Conservation (phyloP, 768 basidiomycete genomes). For the Sistotremastrum niveocremeum region DNA sequence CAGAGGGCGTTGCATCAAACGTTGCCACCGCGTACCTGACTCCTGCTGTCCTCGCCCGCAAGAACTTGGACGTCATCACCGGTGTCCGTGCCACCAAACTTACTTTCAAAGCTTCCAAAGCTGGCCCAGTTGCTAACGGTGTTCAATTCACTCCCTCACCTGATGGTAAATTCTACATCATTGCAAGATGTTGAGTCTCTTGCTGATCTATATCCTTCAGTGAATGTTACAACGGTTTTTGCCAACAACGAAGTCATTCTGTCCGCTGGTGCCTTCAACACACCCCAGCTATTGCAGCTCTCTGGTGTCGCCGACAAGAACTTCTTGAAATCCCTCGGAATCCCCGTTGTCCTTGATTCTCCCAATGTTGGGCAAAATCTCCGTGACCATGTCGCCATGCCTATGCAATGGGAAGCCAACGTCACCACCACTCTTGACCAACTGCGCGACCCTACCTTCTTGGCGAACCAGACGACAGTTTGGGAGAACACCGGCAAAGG, state of each 20-base stretch:
- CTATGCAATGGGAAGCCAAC: conserved; percentile 9
- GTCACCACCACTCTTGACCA: conserved; percentile 6
- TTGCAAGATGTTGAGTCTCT: no score
- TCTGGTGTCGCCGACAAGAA: conserved; percentile 16
- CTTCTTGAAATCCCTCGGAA: conserved; percentile 9
- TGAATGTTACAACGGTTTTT: background rate
- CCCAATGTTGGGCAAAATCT: conserved; percentile 26
- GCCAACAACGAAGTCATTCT: background rate
- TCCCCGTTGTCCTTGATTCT: conserved; percentile 15
- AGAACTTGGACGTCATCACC: conserved; percentile 11
- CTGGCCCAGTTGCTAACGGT: conserved; percentile 1
- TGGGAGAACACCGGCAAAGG: conserved; percentile 6
- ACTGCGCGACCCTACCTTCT: conserved; percentile 5
- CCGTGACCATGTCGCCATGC: conserved; percentile 14
- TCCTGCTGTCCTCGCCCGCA: conserved; percentile 2
- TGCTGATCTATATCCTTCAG: background rate
- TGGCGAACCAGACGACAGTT: background rate
- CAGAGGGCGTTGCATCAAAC: conserved; percentile 5
- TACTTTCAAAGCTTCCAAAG: background rate
- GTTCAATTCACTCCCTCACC: background rate
- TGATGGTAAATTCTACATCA: conserved; percentile 3
- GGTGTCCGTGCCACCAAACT: no score
- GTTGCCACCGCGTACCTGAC: conserved; percentile 7
- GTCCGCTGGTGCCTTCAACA: conserved; percentile 13
- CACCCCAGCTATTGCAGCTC: conserved; percentile 17